Percentiles rank a stretch among this genome's conserved stretches.
Evolutionary conservation across 2,329 filamentous ascomycete species (phyloP).

Genomic region (Huntiella bhutanensis): DNA sequence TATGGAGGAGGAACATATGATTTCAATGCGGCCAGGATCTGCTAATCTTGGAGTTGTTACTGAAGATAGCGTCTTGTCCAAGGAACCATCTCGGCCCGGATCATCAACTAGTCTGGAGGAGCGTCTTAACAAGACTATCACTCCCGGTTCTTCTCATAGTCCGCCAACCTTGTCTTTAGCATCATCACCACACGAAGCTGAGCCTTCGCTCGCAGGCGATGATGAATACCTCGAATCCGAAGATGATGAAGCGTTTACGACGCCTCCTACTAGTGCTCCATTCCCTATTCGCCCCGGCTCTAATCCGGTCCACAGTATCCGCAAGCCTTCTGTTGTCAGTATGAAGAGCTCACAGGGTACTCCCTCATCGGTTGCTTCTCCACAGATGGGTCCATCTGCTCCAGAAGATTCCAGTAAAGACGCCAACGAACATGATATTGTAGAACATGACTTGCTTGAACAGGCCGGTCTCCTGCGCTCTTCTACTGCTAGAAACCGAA

Average conservation of each 20-base stretch:
- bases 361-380: constrained; percentile 1
- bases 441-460: constrained; percentile 47
- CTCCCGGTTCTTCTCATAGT: constrained; percentile 1
- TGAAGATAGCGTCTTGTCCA: constrained; percentile 1
- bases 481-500: constrained; percentile 7
- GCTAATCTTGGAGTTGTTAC: constrained; percentile 2
- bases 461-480: constrained; percentile 41
- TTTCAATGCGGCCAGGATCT: neutral
- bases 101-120: constrained; percentile 4
- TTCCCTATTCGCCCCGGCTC: neutral
- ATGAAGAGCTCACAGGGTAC: constrained; percentile 18
- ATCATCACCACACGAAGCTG: constrained; percentile 1
- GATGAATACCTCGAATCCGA: constrained; percentile 1
- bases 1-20: constrained; percentile 51
- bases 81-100: constrained; percentile 5
- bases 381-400: constrained; percentile 15
- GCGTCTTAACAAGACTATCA: neutral
- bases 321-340: constrained; percentile 9
- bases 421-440: constrained; percentile 38
- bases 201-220: neutral
- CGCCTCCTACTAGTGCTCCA: constrained; percentile 25
- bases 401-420: constrained; percentile 19
- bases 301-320: neutral
- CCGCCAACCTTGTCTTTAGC: constrained; percentile 1
- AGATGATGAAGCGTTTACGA: constrained; percentile 13